These are phyloP conservation scores for Chaetothyriales sp. DNA, from an alignment of 2,329 filamentous ascomycete genomes.

Conservation along the genomic window DNA sequence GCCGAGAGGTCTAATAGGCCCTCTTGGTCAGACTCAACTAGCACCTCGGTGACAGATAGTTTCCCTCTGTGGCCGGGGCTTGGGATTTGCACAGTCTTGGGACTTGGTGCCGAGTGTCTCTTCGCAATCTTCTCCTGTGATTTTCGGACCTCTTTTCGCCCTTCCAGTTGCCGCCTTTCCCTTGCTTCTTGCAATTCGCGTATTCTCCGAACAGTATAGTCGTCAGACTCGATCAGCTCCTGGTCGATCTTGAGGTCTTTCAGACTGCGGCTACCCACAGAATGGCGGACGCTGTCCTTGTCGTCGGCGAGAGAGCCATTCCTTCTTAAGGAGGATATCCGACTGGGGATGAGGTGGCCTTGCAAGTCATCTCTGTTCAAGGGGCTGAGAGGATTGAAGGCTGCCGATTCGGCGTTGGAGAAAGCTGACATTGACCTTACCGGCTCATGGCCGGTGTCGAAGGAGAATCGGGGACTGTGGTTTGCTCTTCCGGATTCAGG, in stretches of 20 bases:
- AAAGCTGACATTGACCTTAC: neutral
- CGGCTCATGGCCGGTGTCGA: neutral
- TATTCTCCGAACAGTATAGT: conserved; percentile 43
- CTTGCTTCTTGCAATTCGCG: conserved; percentile 43
- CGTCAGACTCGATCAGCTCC: conserved; percentile 33
- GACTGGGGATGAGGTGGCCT: conserved; percentile 36
- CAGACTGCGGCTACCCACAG: conserved; percentile 27
- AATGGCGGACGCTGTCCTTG: conserved; percentile 40
- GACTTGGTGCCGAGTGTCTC: conserved; percentile 10
- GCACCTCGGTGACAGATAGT: conserved; percentile 15
- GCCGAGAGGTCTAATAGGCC: conserved; percentile 8
- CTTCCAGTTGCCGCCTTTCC: conserved; percentile 25
- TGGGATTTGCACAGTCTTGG: conserved; percentile 10
- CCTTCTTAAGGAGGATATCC: conserved; percentile 30
- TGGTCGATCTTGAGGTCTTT: conserved; percentile 27
- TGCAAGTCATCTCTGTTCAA: conserved; percentile 11
- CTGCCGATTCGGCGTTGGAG: conserved; percentile 3
- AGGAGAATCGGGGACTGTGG: neutral
- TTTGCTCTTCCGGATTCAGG: neutral
- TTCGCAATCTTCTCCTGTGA: conserved; percentile 12
- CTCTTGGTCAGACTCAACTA: conserved; percentile 12
- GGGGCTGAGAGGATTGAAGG: conserved; percentile 6
- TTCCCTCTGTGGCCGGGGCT: conserved; percentile 11
- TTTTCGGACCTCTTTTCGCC: conserved; percentile 16
- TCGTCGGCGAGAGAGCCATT: conserved; percentile 51